phyloP scores from a whole-genome alignment of 345 rosid species.

The Kandelia obovata region DNA sequence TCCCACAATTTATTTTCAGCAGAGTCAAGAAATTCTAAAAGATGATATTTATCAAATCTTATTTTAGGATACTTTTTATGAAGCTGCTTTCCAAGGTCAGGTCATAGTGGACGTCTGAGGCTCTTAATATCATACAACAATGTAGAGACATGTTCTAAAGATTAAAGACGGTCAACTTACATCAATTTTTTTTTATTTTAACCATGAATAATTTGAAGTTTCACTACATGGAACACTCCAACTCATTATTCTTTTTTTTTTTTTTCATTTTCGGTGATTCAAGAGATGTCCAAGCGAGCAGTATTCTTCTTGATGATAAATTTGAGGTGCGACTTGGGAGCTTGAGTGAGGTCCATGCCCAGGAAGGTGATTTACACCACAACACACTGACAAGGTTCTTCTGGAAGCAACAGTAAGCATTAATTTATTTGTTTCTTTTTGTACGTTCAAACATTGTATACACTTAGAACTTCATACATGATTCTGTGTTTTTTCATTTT shows the following conservation, averaged over 20 bases:
- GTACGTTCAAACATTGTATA: too few species aligned
- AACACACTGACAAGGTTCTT: slow-evolving; percentile 71
- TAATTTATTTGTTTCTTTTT: neutral
- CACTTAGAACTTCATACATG: too few species aligned
- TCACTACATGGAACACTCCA: neutral
- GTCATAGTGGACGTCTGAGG: neutral
- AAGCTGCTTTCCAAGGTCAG: neutral
- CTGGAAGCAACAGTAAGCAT: slow-evolving; percentile 84
- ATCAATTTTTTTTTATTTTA: neutral
- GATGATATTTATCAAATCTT: neutral
- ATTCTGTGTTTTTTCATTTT: too few species aligned
- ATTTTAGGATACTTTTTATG: too few species aligned
- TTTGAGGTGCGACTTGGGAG: slow-evolving; percentile 95
- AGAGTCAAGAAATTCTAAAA: neutral
- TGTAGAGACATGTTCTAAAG: neutral
- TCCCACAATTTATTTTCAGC: neutral
- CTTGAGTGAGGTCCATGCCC: slow-evolving; percentile 66
- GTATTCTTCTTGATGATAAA: slow-evolving; percentile 96
- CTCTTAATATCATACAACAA: neutral
- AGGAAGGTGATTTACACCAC: slow-evolving; percentile 82
- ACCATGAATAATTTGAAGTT: neutral
- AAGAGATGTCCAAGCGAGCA: slow-evolving; percentile 98
- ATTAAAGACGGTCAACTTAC: neutral
- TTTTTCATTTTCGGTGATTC: slow-evolving; percentile 19
- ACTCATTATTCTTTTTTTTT: slow-evolving; percentile 9